Evolutionary conservation across 2,329 filamentous ascomycete genomes (phyloP).

Genomic region (Hymenoscyphus scutula): DNA sequence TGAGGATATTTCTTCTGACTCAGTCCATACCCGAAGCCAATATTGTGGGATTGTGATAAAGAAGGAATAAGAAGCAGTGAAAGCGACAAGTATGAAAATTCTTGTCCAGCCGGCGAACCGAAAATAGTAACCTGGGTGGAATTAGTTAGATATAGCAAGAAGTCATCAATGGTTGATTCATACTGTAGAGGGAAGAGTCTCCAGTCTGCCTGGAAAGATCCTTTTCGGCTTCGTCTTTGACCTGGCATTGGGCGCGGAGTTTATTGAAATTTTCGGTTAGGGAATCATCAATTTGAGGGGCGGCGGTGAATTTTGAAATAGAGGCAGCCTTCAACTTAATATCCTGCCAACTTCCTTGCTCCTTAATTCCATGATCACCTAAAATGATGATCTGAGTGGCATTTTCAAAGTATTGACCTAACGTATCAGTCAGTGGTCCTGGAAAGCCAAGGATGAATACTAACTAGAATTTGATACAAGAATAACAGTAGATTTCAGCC

Average conservation of each 20-base stretch:
- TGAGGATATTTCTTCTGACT: slow-evolving; percentile 16
- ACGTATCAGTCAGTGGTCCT: neutral
- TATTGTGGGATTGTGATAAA: slow-evolving; percentile 21
- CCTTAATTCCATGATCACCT: slow-evolving; percentile 30
- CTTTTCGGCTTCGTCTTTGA: slow-evolving; percentile 24
- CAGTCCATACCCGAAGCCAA: slow-evolving; percentile 22
- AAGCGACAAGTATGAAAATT: slow-evolving; percentile 8
- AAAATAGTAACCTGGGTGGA: slow-evolving; percentile 16
- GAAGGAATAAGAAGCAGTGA: slow-evolving; percentile 11
- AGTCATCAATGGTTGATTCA: neutral
- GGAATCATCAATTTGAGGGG: slow-evolving; percentile 26
- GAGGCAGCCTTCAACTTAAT: slow-evolving; percentile 16
- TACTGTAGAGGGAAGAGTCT: slow-evolving; percentile 27
- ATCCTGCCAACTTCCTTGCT: slow-evolving; percentile 38
- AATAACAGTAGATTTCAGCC: slow-evolving; percentile 42
- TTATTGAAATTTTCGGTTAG: slow-evolving; percentile 21
- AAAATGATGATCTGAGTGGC: slow-evolving; percentile 44
- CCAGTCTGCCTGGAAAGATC: slow-evolving; percentile 28
- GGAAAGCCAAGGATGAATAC: slow-evolving; percentile 20
- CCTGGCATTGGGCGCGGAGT: slow-evolving; percentile 18
- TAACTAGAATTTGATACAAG: slow-evolving; percentile 43
- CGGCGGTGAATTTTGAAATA: slow-evolving; percentile 29
- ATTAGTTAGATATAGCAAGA: neutral
- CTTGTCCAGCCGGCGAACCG: slow-evolving; percentile 10
- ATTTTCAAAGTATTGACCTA: slow-evolving; percentile 38